Conservation (phyloP, 1,139 yeast genomes). For the Debaryomyces psychrophilus region DNA sequence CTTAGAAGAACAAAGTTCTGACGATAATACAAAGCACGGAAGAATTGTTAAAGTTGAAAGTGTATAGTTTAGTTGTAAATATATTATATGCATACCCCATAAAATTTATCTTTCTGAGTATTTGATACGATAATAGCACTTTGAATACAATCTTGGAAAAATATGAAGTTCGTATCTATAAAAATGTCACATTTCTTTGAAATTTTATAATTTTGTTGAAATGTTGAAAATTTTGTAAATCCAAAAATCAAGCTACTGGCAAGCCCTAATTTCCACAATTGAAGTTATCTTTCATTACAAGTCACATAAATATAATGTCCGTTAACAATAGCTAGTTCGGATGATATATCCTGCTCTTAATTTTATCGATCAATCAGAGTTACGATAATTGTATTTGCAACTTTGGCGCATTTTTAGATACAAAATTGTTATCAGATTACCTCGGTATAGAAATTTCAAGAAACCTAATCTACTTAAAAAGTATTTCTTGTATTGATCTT, state of each 20-base stretch:
- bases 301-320: not conserved
- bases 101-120: too few relatives aligned
- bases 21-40: slow-evolving; percentile 21
- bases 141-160: too few relatives aligned
- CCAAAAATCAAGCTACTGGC: not conserved
- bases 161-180: too few relatives aligned
- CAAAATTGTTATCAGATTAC: slow-evolving; percentile 3
- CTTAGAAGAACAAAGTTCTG: slow-evolving; percentile 46
- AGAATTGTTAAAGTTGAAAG: not conserved
- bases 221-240: not conserved
- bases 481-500: not conserved
- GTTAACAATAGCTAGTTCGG: too few relatives aligned
- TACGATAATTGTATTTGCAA: not conserved
- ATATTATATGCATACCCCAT: not conserved
- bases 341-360: not conserved
- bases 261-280: not conserved
- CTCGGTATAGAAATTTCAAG: not conserved
- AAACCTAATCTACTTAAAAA: not conserved
- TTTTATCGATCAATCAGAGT: not conserved
- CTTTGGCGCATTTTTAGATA: not conserved
- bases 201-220: not conserved
- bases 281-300: not conserved
- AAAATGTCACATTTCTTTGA: not conserved
- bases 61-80: not conserved
- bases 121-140: too few relatives aligned